Percentiles rank a stretch among this genome's conserved stretches.
These are phyloP conservation scores for Tothia fuscella DNA, from an alignment of 2,329 filamentous ascomycete species.

Conservation along the genomic window DNA sequence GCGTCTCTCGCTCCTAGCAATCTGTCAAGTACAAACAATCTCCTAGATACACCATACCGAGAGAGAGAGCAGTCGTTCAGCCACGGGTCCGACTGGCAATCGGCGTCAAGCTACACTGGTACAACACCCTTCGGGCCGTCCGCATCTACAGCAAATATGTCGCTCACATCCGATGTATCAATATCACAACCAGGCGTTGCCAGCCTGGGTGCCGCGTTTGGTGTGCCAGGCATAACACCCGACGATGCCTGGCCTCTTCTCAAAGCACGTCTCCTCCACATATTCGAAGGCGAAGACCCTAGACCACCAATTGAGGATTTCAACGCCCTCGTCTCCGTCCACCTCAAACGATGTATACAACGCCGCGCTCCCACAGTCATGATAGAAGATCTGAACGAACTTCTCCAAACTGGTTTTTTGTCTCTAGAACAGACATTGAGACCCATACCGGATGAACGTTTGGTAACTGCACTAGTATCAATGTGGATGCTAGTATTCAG, in stretches of 20 bases:
- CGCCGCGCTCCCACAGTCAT: constrained; percentile 58
- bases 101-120: constrained; percentile 16
- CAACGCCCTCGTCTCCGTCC: constrained; percentile 66
- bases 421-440: constrained; percentile 76
- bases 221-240: constrained; percentile 34
- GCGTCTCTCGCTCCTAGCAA: constrained; percentile 22
- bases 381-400: constrained; percentile 63
- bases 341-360: constrained; percentile 67
- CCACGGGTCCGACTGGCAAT: constrained; percentile 27
- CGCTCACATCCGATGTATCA: constrained; percentile 16
- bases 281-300: constrained; percentile 73
- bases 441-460: constrained; percentile 66
- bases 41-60: constrained; percentile 20
- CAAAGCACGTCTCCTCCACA: constrained; percentile 60
- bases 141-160: constrained; percentile 5
- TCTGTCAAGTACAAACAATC: constrained; percentile 13
- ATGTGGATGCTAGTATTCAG: constrained; percentile 93
- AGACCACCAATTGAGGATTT: constrained; percentile 74
- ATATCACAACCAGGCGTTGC: constrained; percentile 29
- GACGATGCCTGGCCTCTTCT: constrained; percentile 78
- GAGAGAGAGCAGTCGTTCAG: constrained; percentile 28
- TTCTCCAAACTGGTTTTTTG: constrained; percentile 69
- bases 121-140: constrained; percentile 16
- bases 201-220: constrained; percentile 34
- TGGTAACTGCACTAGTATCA: constrained; percentile 85